Evolutionary conservation across 1,139 yeast species (phyloP), one percentile per base, ranked within the genome.

Genomic region (Martiniozyma asiatica): DNA sequence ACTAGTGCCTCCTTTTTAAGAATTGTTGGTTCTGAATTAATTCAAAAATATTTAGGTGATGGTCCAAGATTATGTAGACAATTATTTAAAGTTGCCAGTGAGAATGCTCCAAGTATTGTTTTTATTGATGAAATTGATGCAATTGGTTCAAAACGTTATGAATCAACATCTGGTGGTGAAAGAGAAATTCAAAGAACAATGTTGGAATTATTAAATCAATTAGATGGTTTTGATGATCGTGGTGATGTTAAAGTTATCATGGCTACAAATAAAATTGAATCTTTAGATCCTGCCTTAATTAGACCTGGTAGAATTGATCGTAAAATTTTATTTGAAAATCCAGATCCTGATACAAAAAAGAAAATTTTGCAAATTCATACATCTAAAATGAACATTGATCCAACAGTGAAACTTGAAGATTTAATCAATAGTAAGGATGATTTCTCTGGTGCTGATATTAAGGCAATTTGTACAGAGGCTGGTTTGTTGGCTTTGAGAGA

Each of bases 281-380:
- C 85, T 17, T 68, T 92, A 48, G 99, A 92, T 57, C 98, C 98
- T 6, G 99, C 99, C 6, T 70, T 89, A 52, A 85, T 92, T 46
- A 77, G 99, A 59, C 99, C 99, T 0, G 99, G 99, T 29, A 79
- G 99, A 68, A 89, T 92, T 51, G 99, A 92, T 58, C 73, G 98
- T 52, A 92, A 92, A 65, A 92, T 92, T 50, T 64, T 87, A 50
- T 92, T 92, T 59, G 97, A 89, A 59, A 85, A 81, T 53, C 98
- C 98, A 14, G 98, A 89, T 54, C 73, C 92, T 31, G 66, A 76
- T 34, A 89, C 97, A 30, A 85, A 87, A 64, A 80, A 82, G 65
- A 87, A 87, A 68, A 92, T 92, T 56, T 68, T 92, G 48, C 71
- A 77, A 35, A 92, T 89, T 45, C 98, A 92, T 58, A 87, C 98